Evolutionary conservation across 1,284 basidiomycete genomes (phyloP).

Genomic region (Vanrija sp.): DNA sequence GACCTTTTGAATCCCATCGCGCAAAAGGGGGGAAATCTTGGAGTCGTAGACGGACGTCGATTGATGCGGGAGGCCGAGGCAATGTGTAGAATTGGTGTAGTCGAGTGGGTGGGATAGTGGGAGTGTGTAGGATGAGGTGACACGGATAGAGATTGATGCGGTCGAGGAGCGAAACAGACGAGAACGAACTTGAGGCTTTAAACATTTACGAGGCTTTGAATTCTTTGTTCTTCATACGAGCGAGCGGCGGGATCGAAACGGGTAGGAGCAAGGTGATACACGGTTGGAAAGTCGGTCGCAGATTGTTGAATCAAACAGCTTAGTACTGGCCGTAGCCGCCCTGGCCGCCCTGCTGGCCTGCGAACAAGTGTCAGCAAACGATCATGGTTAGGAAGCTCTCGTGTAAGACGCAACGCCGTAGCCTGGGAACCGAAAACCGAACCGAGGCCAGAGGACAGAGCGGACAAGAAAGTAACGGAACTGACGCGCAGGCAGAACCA

Average conservation of each 20-base stretch:
- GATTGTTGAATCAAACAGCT: constrained; percentile 4
- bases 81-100: neutral
- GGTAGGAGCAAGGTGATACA: constrained; percentile 1
- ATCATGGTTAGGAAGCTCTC: neutral
- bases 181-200: neutral
- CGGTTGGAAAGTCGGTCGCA: constrained; percentile 1
- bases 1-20: neutral
- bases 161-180: neutral
- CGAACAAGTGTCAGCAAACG: constrained; percentile 7
- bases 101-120: no score
- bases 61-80: neutral
- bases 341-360: constrained; percentile 26
- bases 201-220: neutral
- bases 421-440: constrained; percentile 4
- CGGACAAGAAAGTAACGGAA: neutral
- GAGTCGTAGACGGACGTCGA: neutral
- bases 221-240: no score
- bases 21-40: neutral
- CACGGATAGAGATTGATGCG: neutral
- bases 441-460: constrained; percentile 3
- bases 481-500: neutral
- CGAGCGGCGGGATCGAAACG: neutral
- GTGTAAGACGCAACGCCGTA: constrained; percentile 14
- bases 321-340: constrained; percentile 39
- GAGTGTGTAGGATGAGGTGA: neutral